Base-by-base conservation (phyloP, 768 basidiomycete species). In the Rhodosporidiobolus odoratus region DNA sequence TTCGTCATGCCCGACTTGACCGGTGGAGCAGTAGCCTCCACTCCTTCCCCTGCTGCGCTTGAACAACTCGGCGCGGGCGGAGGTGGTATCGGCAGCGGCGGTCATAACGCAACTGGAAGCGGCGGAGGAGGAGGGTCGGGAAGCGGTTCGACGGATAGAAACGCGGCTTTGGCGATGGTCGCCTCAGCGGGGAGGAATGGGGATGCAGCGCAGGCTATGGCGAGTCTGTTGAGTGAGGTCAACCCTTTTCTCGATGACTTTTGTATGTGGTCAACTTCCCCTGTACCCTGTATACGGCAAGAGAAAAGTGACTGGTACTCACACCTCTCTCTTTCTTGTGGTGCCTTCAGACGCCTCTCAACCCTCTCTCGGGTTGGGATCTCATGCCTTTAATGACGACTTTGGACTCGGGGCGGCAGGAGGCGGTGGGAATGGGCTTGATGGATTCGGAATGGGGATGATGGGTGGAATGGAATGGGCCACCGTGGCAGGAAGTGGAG, bases 181-280 rank as follows among this genome's bases (percentile, higher is more conserved):
- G 54, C 48, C 4, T 10, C 25, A 0, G 47, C 57, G 41, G 68
- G 40, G 38, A 37, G 34, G 59, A 53, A 25, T 21, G 63, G 63
- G 10, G 59, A 61, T n/a, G 63, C 68, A 1, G 68, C 59, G 25
- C 43, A 71, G 35, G 69, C 69, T 25, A 71, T 71, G 57, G 69
- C 69, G 23, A 58, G 45, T 9, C 10, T 71, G 13, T 48, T 71
- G 23, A 48, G 43, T 2, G 65, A 65, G 21, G 61, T 65, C n/a
- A 71, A 66, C 38, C 69, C 69, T 21, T 71, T 71, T 48, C 35
- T 62, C 23, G 69, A 65, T 23, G 63, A 65, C n/a, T 48, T 70
- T 38, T 61, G 63, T 65, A 10, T 10, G 69, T 53, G 6, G 8
- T 30, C 52, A 6, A 30, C 19, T 9, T 62, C 8, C 32, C 47